Conservation (phyloP, 1,284 basidiomycete genomes). For the Puccinia hordei region DNA sequence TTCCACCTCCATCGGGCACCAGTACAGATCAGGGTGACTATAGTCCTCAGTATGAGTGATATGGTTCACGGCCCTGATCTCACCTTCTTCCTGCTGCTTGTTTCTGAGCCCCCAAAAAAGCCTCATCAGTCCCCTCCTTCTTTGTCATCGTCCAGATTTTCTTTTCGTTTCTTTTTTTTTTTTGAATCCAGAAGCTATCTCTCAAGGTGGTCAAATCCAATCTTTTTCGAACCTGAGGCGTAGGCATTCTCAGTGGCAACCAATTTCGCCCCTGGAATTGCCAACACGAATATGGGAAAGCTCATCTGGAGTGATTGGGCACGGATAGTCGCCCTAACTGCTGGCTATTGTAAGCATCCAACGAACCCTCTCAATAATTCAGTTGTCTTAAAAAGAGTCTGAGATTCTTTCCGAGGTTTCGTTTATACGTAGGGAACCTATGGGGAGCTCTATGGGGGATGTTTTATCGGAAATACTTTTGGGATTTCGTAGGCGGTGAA, state of each 20-base stretch:
- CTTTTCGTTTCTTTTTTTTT: no score
- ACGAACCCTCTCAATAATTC: background rate
- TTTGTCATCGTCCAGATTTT: background rate
- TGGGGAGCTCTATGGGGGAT: conserved; percentile 77
- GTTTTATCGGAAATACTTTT: conserved; percentile 85
- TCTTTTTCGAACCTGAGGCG: no score
- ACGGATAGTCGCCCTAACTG: conserved; percentile 71
- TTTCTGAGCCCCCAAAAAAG: no score
- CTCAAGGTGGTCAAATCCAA: no score
- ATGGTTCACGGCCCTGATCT: background rate
- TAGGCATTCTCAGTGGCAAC: background rate
- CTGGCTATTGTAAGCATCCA: no score
- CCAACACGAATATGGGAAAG: conserved; percentile 68
- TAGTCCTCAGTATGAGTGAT: background rate
- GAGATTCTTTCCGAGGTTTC: background rate
- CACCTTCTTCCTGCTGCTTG: background rate
- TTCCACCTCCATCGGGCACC: no score
- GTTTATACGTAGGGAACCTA: conserved; percentile 66
- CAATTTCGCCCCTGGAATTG: background rate
- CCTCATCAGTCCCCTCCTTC: background rate
- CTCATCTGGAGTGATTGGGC: conserved; percentile 79
- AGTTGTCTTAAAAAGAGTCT: background rate
- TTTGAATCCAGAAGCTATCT: no score
- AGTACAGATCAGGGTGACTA: no score
- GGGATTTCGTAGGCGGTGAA: conserved; percentile 65